Conservation (phyloP, 257 asterid species). For the Ilex aquifolium region DNA sequence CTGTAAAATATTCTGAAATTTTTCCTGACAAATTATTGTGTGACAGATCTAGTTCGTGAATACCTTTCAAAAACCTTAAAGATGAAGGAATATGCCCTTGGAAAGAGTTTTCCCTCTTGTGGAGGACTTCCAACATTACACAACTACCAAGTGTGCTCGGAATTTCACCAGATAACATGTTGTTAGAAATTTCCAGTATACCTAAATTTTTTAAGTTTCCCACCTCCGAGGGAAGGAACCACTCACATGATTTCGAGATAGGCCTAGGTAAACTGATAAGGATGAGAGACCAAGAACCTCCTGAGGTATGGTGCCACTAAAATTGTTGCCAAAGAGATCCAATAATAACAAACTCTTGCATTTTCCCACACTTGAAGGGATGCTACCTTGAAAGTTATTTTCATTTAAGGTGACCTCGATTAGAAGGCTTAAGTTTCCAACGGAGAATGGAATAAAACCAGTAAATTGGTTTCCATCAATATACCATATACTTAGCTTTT, state of each 20-base stretch:
- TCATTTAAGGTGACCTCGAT: not conserved
- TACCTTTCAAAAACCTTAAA: too few species aligned
- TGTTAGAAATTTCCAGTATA: conserved; percentile 20
- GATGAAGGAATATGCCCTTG: too few species aligned
- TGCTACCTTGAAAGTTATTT: conserved; percentile 19
- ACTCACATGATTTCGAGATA: conserved; percentile 15
- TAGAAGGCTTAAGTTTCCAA: conserved; percentile 15
- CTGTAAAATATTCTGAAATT: too few species aligned
- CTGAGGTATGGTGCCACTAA: conserved; percentile 17
- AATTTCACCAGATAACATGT: conserved; percentile 19
- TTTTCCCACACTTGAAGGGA: conserved; percentile 11
- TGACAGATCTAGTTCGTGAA: too few species aligned
- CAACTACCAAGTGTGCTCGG: conserved; percentile 18
- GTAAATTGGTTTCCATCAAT: conserved; percentile 7
- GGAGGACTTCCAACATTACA: not conserved
- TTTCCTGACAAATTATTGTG: too few species aligned
- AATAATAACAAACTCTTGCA: conserved; percentile 12
- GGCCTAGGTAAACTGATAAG: conserved; percentile 10
- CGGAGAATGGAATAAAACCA: conserved; percentile 13
- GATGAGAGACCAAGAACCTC: conserved; percentile 6
- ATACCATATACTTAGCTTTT: not conserved
- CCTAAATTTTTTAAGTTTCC: conserved; percentile 13
- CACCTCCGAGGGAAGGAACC: conserved; percentile 22
- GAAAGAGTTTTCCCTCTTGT: too few species aligned
- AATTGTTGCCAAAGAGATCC: conserved; percentile 18